Base-by-base conservation (phyloP, 192 early-diverging fungal species). In the Backusella liffmaniae region DNA sequence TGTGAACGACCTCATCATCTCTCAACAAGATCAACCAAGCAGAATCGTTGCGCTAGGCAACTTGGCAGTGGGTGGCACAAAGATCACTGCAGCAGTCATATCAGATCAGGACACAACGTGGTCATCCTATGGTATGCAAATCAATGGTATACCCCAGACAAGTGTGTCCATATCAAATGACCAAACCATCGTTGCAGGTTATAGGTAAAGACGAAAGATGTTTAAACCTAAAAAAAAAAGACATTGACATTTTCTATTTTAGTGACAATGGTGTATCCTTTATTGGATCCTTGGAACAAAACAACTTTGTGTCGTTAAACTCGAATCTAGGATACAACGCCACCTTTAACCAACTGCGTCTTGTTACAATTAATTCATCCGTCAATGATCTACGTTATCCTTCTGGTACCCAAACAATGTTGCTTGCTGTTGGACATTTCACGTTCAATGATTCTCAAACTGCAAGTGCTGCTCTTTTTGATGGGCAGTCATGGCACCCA, bases 401-500 rank as follows among this genome's bases (percentile, higher is more conserved):
- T 15, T 32, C 68, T 15, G 68, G 68, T 29, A 72, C 70, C 30
- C 37, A 62, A 39, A 46, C 39, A n/a, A 82, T 89, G 53, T 56
- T 89, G 4, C 66, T 89, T 34, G 79, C 86, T 5, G 79, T 79
- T 37, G 88, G 88, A 13, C 42, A 79, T 8, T 71, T 89, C 9
- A 69, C 72, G 8, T 73, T 89, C 5, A 65, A 78, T 26, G 66
- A 68, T 26, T 76, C 66, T 62, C 85, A 85, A 46, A 82, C 85
- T 56, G 78, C 74, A 0, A 81, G 76, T 26, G 72, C 82, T 1
- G 88, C 82, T 8, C 80, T 89, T 21, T 89, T 79, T 71, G 86
- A 89, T 77, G 88, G 88, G 4, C 51, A 77, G 16, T 51, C 66
- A 16, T 86, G 83, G 77, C 83, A 78, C 73, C 88, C 88, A 0